phyloP scores from a whole-genome alignment of 257 asterid genomes.

The Leonotis leonurus region DNA sequence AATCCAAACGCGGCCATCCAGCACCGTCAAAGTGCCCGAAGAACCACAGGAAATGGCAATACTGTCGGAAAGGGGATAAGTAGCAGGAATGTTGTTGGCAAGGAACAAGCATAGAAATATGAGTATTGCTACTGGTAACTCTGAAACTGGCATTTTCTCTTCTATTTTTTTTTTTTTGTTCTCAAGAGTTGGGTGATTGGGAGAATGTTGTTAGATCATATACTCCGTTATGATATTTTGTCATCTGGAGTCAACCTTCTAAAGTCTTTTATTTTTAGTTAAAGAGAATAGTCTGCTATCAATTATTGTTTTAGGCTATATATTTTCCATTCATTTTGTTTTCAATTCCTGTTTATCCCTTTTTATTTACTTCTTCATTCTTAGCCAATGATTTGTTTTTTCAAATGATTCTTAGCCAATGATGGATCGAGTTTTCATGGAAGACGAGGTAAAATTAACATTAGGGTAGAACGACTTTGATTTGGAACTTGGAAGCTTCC shows the following conservation, averaged over 20 bases:
- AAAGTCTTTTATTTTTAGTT: background rate
- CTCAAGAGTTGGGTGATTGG: background rate
- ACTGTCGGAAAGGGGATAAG: conserved; percentile 13
- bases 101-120: conserved; percentile 12
- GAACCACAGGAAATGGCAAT: conserved; percentile 53
- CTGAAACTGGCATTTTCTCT: conserved; percentile 10
- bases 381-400: background rate
- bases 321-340: background rate
- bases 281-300: background rate
- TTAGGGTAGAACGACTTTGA: too few species aligned
- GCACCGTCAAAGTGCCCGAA: conserved; percentile 26
- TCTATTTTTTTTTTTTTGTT: background rate
- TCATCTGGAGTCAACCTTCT: conserved; percentile 10
- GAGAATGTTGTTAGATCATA: background rate
- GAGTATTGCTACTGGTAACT: conserved; percentile 6
- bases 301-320: background rate
- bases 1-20: conserved; percentile 45
- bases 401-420: too few species aligned
- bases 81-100: conserved; percentile 12
- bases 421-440: background rate
- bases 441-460: background rate
- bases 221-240: background rate
- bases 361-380: background rate
- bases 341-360: background rate
- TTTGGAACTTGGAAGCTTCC: conserved; percentile 7